Evolutionary conservation across 768 basidiomycete species (phyloP).

Genomic region (Pulveroboletus frians): DNA sequence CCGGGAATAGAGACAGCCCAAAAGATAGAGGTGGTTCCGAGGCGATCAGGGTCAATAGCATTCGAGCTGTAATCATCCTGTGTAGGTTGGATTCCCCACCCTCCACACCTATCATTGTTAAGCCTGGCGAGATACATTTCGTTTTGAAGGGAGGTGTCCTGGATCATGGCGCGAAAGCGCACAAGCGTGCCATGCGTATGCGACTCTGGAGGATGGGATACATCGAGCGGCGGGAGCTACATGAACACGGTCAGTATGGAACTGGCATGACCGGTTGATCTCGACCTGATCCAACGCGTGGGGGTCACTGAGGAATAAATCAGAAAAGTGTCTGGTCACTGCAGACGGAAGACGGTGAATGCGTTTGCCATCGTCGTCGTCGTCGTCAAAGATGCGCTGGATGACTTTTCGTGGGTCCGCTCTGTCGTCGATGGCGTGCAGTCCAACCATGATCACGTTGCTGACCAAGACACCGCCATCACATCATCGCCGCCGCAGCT

Average conservation of each 20-base stretch:
- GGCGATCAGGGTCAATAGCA: conserved; percentile 40
- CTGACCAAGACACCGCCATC: conserved; percentile 10
- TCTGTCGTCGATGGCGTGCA: conserved; percentile 45
- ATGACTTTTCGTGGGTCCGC: conserved; percentile 46
- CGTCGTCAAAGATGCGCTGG: conserved; percentile 41
- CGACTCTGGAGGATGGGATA: conserved; percentile 43
- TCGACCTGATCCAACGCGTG: conserved; percentile 19
- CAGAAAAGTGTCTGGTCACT: conserved; percentile 45
- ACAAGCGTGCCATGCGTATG: conserved; percentile 56
- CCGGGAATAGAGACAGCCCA: conserved; percentile 79
- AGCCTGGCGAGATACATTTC: conserved; percentile 64
- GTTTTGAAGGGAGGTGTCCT: conserved; percentile 70
- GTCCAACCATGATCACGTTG: conserved; percentile 44
- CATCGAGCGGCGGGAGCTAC: conserved; percentile 57
- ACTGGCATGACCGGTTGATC: conserved; percentile 2
- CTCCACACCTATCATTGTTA: conserved; percentile 46
- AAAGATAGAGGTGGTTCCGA: conserved; percentile 58
- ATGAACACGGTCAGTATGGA: conserved; percentile 1
- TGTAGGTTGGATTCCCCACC: conserved; percentile 62
- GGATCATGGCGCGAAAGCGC: conserved; percentile 72
- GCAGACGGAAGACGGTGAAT: conserved; percentile 32
- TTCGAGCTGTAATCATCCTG: conserved; percentile 11
- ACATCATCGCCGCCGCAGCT: conserved; percentile 6
- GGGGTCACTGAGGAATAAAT: conserved; percentile 38
- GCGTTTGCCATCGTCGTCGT: conserved; percentile 2